These are phyloP conservation scores for Spathaspora gorwiae DNA, from an alignment of 805 yeast genomes.

Conservation along the genomic window DNA sequence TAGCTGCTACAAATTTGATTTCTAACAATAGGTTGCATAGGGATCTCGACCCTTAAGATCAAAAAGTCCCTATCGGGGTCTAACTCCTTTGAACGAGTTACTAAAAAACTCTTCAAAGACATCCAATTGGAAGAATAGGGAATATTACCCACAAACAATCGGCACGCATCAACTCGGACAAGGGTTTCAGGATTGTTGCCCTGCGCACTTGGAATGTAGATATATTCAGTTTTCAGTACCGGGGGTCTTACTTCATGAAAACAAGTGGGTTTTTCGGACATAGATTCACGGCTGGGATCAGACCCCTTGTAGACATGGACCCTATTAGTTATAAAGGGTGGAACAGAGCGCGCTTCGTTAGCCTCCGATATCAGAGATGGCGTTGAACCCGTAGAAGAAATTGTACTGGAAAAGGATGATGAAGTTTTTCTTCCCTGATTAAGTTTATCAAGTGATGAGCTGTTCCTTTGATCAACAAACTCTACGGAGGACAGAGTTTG, in stretches of 20 bases:
- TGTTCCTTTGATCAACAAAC: no score
- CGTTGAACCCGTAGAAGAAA: no score
- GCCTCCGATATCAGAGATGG: no score
- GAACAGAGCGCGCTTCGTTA: no score
- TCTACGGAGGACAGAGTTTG: background rate
- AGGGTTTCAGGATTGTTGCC: constrained; percentile 13
- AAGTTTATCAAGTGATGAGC: background rate
- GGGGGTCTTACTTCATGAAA: no score
- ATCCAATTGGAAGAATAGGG: constrained; percentile 44
- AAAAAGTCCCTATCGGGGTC: constrained; percentile 23
- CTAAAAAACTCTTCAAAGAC: constrained; percentile 25
- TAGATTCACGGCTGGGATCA: no score
- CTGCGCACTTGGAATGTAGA: background rate
- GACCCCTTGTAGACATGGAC: no score
- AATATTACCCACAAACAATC: constrained; percentile 54
- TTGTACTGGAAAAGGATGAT: background rate
- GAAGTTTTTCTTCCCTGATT: background rate
- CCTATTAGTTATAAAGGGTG: no score
- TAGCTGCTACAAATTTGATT: constrained; percentile 10
- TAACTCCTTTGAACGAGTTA: constrained; percentile 17
- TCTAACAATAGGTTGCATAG: constrained; percentile 23
- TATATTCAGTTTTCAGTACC: no score
- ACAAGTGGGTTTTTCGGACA: no score
- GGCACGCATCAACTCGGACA: constrained; percentile 36
- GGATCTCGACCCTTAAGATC: constrained; percentile 37